Conservation (phyloP, 164 flowering plant genomes). For the Liriodendron chinense region DNA sequence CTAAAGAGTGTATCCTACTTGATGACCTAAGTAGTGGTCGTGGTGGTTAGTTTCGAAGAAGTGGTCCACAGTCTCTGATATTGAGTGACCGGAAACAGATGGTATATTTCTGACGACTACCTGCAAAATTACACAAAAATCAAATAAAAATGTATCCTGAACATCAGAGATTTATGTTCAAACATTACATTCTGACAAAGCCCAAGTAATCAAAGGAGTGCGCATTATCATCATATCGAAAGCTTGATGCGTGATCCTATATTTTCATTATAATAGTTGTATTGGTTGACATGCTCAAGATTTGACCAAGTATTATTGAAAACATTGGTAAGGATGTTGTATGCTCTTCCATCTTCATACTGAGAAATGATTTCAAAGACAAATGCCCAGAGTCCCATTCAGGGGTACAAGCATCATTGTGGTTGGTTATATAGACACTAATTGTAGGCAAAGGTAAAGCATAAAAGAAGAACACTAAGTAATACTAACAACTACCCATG, state of each 20-base stretch:
- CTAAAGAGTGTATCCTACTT: conserved; percentile 39
- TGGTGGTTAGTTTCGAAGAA: conserved; percentile 85
- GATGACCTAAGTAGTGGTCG: conserved; percentile 76
- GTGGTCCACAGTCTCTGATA: conserved; percentile 74
- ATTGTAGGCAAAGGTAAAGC: too few relatives aligned
- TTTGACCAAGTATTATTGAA: neutral
- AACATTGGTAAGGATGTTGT: too few relatives aligned
- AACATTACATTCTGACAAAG: neutral
- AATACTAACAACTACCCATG: too few relatives aligned
- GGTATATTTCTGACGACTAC: conserved; percentile 88
- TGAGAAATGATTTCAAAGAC: too few relatives aligned
- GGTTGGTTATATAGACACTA: too few relatives aligned
- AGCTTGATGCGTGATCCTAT: neutral
- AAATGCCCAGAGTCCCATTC: too few relatives aligned
- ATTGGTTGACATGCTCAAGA: neutral
- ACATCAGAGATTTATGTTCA: too few relatives aligned
- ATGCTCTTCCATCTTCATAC: too few relatives aligned
- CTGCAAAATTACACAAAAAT: conserved; percentile 33
- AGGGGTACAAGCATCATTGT: too few relatives aligned
- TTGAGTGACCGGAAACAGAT: conserved; percentile 57
- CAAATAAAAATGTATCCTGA: too few relatives aligned
- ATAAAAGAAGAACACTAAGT: too few relatives aligned
- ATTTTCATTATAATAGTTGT: neutral
- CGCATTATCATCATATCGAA: neutral
- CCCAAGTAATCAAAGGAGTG: neutral